Percentiles rank a stretch among this genome's conserved stretches.
Conservation (phyloP, 805 yeast species). For the Lipomyces spencermartinsiae region DNA sequence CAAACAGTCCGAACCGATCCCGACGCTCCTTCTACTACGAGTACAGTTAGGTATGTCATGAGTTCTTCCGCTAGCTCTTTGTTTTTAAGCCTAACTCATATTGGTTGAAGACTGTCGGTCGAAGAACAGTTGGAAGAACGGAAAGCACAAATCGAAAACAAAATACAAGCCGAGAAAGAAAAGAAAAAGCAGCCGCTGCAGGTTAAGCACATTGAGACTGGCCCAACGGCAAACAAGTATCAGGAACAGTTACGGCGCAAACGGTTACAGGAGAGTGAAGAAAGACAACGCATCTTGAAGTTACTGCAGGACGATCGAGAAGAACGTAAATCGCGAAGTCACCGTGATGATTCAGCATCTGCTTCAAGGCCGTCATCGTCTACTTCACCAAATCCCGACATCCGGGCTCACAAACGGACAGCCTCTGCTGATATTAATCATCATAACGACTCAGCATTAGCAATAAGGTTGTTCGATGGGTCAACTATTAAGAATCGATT, state of each 20-base stretch:
- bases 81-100: not conserved
- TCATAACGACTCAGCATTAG: constrained; percentile 52
- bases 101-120: not conserved
- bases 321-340: constrained; percentile 50
- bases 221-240: constrained; percentile 42
- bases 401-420: constrained; percentile 3
- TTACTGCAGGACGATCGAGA: constrained; percentile 60
- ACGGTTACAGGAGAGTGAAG: constrained; percentile 52
- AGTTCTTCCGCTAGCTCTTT: not conserved
- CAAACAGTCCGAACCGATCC: not conserved
- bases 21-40: not conserved
- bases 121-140: constrained; percentile 12
- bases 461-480: constrained; percentile 75
- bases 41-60: not conserved
- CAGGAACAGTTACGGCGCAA: constrained; percentile 50
- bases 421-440: constrained; percentile 18
- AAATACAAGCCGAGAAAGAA: constrained; percentile 30
- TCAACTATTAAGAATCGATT: constrained; percentile 61
- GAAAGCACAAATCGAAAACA: constrained; percentile 26
- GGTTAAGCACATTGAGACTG: constrained; percentile 13
- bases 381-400: constrained; percentile 15
- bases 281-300: constrained; percentile 60
- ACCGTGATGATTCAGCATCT: constrained; percentile 18
- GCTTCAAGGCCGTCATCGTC: constrained; percentile 31
- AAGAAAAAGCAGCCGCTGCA: not conserved